Base-by-base conservation (phyloP, 2,329 filamentous ascomycete species). In the Mycogone perniciosa region DNA sequence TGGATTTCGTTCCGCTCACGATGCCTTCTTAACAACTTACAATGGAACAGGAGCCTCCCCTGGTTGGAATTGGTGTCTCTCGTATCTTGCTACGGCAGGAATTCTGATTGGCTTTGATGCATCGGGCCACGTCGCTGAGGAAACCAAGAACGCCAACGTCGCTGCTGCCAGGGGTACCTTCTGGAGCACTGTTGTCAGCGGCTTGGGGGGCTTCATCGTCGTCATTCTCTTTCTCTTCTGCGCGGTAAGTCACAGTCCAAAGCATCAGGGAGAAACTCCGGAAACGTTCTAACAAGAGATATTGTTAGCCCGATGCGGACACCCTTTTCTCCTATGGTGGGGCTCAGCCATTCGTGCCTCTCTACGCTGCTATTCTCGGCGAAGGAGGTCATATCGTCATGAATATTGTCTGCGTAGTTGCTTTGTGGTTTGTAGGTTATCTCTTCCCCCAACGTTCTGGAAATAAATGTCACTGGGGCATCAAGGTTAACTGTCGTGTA, bases 1-100 rank as follows among this genome's bases (percentile, higher is more conserved):
- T 59, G 80, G 80, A 2, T 82, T 83, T 63, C 75, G 79, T n/a
- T 71, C 76, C 1, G 70, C 80, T 0, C 69, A 79, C 34, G 79
- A 81, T 53, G 79, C 79, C 7, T 82, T 83, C 60, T 76, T 81
- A 67, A 73, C 77, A 9, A 82, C 79, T 0, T 81, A 81, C 59
- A 83, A 83, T 51, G 75, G 74, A 2, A 78, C 75, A 8, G 76
- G 75, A 8, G 75, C 76, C 1, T 76, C 79, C 0, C 68, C 72
- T 1, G 79, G 73, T 3, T 82, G 80, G 79, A 82, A 83, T 59
- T 82, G 79, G 80, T 81, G 79, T 64, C 70, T 83, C 4, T 80
- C 77, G 4, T 83, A 79, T 61, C 73, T 80, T 29, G 79, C 79
- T 1, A 82, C 80, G 1, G 79, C 79, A 6, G 80, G 79, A 38